Base-by-base conservation (phyloP, 352 stramenopile species). In the Phytophthora sp. region DNA sequence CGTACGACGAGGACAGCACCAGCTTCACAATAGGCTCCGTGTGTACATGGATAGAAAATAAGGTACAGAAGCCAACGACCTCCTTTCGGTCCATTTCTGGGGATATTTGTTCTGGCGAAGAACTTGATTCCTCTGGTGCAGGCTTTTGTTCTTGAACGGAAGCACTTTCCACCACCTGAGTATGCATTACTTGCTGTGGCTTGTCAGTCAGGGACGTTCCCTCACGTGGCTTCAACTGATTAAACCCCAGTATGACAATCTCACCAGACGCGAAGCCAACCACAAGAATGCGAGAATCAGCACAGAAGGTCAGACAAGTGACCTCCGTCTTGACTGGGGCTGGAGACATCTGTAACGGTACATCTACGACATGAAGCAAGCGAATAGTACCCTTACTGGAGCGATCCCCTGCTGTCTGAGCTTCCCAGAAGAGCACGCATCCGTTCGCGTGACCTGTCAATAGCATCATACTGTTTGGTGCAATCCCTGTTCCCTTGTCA, bases 11-110 rank as follows among this genome's bases (percentile, higher is more conserved):
- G 0, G 77, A 86, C 18, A 90, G 42, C n/a, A 53, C 71, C 6
- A 92, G 61, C 36, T 71, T 76, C 24, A 50, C 71, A 47, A 94
- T 88, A 7, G 74, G 72, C 20, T 80, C 77, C 33, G 73, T 82
- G 69, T 91, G 82, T 8, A 89, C 74, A 50, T 90, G 82, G 9
- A 85, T 53, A 7, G 65, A 78, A 56, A 90, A 88, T 4, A 85
- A 49, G 5, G 73, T 67, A 27, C 70, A 66, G 38, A 86, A 91
- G 1, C 80, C 76, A 27, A 58, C 66, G 12, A 38, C 18, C 15
- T 75, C 70, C 29, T 62, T 67, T 57, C 61, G 57, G 23, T 31
- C 47, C 33, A 18, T 12, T 33, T 39, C 16, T 60, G 62, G 41
- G 12, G 42, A 2, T 35, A 30, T 26, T 23, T 54, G 61, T 18